phyloP scores from a whole-genome alignment of 139 green algal species.

The Pseudopediastrum boryanum region DNA sequence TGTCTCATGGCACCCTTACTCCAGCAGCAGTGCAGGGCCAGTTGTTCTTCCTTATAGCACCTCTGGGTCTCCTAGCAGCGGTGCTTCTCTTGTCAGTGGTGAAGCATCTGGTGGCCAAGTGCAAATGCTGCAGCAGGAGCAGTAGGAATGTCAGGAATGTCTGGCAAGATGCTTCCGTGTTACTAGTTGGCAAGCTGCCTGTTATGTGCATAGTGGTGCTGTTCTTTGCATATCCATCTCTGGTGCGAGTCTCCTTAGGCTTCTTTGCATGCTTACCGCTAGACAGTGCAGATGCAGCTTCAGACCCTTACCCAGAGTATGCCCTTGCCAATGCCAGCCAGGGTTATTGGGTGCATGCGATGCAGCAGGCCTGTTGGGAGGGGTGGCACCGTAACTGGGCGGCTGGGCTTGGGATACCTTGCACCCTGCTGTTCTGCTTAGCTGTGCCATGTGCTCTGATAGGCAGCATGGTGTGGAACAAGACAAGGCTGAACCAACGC shows the following conservation, averaged over 20 bases:
- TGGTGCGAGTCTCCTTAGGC: neutral
- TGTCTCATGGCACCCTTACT: neutral
- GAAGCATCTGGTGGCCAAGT: neutral
- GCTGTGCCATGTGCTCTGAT: neutral
- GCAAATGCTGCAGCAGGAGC: neutral
- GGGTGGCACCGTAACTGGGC: neutral
- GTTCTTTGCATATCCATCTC: neutral
- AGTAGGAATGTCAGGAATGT: too few relatives aligned
- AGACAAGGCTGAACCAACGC: neutral
- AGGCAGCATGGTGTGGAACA: neutral
- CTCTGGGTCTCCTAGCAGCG: neutral
- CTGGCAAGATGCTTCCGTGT: too few relatives aligned
- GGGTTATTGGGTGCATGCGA: conserved; percentile 10
- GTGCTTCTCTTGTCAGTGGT: too few relatives aligned
- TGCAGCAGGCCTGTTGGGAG: neutral
- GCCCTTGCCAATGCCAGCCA: neutral
- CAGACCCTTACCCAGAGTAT: neutral
- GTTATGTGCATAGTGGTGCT: neutral
- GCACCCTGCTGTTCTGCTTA: conserved; percentile 5
- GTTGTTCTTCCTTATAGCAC: neutral
- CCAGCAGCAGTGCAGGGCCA: neutral
- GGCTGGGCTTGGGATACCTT: neutral
- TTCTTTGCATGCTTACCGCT: conserved; percentile 12
- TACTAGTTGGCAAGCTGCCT: neutral
- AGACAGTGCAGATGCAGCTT: neutral